Percentiles rank a stretch among this genome's conserved stretches.
phyloP scores from a whole-genome alignment of 2,329 filamentous ascomycete genomes.

The Parastagonospora avenae region DNA sequence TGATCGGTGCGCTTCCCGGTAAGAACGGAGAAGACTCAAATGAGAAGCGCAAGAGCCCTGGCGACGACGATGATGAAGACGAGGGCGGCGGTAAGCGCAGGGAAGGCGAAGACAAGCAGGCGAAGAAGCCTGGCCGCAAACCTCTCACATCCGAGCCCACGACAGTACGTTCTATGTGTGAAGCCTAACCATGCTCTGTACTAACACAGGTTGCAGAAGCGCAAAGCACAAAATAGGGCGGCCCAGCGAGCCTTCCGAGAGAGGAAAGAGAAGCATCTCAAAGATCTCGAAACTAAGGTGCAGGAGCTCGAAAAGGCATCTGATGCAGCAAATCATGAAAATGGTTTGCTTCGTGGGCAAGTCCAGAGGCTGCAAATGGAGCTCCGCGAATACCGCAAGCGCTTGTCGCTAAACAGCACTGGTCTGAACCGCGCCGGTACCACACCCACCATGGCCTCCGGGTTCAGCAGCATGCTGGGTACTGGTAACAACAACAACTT shows the following conservation, averaged over 20 bases:
- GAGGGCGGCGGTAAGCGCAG: constrained; percentile 76
- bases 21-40: constrained; percentile 20
- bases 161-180: constrained; percentile 69
- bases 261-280: constrained; percentile 68
- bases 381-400: constrained; percentile 88
- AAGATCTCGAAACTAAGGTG: constrained; percentile 72
- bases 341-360: constrained; percentile 80
- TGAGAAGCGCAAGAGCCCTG: constrained; percentile 73
- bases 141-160: constrained; percentile 94
- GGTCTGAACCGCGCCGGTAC: constrained; percentile 50
- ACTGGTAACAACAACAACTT: constrained; percentile 76
- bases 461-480: constrained; percentile 52
- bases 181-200: constrained; percentile 7
- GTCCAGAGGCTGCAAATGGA: constrained; percentile 86
- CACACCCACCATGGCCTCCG: constrained; percentile 52
- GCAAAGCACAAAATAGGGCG: constrained; percentile 77
- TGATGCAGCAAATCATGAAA: constrained; percentile 82
- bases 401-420: constrained; percentile 67
- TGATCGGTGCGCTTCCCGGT: constrained; percentile 78
- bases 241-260: constrained; percentile 67
- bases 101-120: constrained; percentile 81
- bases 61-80: constrained; percentile 66
- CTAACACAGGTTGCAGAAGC: constrained; percentile 66
- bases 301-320: constrained; percentile 77
- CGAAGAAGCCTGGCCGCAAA: constrained; percentile 96